These are phyloP conservation scores for Stylonectria norvegica DNA, from an alignment of 2,329 filamentous ascomycete species.

Conservation along the genomic window DNA sequence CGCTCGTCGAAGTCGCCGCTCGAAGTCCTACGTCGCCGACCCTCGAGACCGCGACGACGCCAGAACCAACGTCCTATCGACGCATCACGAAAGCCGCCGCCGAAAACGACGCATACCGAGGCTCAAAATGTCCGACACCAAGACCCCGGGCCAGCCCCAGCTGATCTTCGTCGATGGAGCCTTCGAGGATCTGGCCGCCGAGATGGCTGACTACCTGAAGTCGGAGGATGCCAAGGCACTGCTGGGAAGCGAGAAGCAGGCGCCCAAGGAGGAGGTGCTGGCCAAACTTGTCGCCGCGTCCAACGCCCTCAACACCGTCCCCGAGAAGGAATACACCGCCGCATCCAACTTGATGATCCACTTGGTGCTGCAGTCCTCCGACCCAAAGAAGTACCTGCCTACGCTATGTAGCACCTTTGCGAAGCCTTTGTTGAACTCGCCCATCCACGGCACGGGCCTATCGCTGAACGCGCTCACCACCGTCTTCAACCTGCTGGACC, in stretches of 20 bases:
- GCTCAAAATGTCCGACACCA: constrained; percentile 31
- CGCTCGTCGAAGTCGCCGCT: constrained; percentile 25
- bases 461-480: constrained; percentile 89
- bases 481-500: constrained; percentile 88
- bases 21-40: constrained; percentile 20
- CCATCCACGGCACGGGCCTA: constrained; percentile 77
- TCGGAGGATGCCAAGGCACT: constrained; percentile 73
- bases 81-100: background rate
- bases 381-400: constrained; percentile 81
- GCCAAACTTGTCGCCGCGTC: constrained; percentile 85
- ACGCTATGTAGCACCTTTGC: constrained; percentile 85
- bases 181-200: constrained; percentile 88
- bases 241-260: constrained; percentile 66
- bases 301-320: constrained; percentile 72
- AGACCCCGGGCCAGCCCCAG: constrained; percentile 51
- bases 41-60: constrained; percentile 19
- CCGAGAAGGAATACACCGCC: constrained; percentile 94
- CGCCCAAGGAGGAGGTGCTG: constrained; percentile 74
- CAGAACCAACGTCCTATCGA: too few species aligned
- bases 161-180: constrained; percentile 81
- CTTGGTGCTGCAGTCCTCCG: constrained; percentile 81
- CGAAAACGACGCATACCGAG: constrained; percentile 1
- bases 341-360: constrained; percentile 97
- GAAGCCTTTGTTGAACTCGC: constrained; percentile 81
- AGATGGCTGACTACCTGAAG: constrained; percentile 94